phyloP scores from a whole-genome alignment of 495 filamentous ascomycete species.

The Aspergillus olivimuriae region DNA sequence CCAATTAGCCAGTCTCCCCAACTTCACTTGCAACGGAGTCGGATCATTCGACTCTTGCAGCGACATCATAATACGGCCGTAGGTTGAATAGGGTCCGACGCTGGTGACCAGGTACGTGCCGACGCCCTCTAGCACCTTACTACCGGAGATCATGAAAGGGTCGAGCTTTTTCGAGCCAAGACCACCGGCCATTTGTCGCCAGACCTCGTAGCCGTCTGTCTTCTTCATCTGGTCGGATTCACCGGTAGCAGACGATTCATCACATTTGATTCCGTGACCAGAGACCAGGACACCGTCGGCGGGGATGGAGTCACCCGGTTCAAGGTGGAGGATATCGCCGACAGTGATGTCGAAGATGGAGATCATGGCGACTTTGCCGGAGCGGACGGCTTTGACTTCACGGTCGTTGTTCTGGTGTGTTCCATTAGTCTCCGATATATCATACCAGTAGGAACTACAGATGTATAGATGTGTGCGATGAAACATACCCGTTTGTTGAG shows the following conservation, averaged over 20 bases:
- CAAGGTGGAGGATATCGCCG: constrained; percentile 66
- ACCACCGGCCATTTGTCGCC: constrained; percentile 47
- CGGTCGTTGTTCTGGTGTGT: constrained; percentile 74
- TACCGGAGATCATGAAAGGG: constrained; percentile 57
- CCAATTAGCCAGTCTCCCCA: constrained; percentile 57
- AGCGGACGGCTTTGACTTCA: constrained; percentile 68
- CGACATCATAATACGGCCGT: constrained; percentile 59
- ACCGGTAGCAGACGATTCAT: constrained; percentile 64
- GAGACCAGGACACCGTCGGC: constrained; percentile 58
- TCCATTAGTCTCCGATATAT: constrained; percentile 9
- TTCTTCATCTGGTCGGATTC: constrained; percentile 67
- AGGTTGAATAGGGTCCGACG: constrained; percentile 55
- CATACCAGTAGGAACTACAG: not conserved
- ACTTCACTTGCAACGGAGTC: constrained; percentile 59
- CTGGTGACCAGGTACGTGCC: constrained; percentile 60
- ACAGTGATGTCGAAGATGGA: constrained; percentile 67
- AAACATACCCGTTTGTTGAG: constrained; percentile 63
- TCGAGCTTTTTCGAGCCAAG: constrained; percentile 54
- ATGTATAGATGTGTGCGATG: not conserved
- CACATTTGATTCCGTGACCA: constrained; percentile 59
- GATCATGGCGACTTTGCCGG: constrained; percentile 64
- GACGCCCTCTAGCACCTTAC: constrained; percentile 60
- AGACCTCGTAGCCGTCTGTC: constrained; percentile 52
- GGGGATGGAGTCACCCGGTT: constrained; percentile 65
- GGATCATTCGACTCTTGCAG: constrained; percentile 55